A percentile compares a stretch with the other conserved stretches of the same genome.
Evolutionary conservation across 2,329 filamentous ascomycete species (phyloP).

Genomic region (Penicillium aurantiogriseum): DNA sequence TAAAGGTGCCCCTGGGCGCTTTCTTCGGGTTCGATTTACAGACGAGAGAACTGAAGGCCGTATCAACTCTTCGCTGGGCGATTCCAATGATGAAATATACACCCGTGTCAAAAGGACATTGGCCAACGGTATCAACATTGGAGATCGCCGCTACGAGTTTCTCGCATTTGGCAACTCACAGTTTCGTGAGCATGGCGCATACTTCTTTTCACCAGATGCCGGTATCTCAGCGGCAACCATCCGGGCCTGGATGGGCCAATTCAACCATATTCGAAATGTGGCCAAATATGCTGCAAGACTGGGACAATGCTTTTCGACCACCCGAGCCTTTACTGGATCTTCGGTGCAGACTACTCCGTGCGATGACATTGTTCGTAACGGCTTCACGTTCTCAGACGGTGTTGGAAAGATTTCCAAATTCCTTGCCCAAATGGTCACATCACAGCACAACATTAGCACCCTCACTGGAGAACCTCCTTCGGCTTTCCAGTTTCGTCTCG

Average conservation of each 20-base stretch:
- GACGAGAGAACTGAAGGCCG: constrained; percentile 69
- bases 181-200: constrained; percentile 85
- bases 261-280: constrained; percentile 75
- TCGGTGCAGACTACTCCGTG: constrained; percentile 59
- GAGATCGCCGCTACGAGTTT: constrained; percentile 79
- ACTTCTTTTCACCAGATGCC: constrained; percentile 78
- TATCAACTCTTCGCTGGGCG: constrained; percentile 57
- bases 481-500: constrained; percentile 86
- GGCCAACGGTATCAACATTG: constrained; percentile 75
- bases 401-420: constrained; percentile 87
- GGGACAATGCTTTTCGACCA: constrained; percentile 95
- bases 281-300: constrained; percentile 87
- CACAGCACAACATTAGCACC: constrained; percentile 64
- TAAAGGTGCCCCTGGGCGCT: constrained; percentile 69
- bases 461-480: constrained; percentile 63
- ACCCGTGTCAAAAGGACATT: constrained; percentile 70
- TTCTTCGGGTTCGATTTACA: constrained; percentile 83
- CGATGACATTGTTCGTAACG: constrained; percentile 67
- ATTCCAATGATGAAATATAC: constrained; percentile 68
- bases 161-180: constrained; percentile 95
- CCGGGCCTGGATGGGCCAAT: constrained; percentile 81
- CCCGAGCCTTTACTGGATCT: constrained; percentile 67
- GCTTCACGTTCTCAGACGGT: constrained; percentile 80
- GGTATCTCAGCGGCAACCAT: constrained; percentile 72
- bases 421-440: constrained; percentile 69